Percentiles rank a stretch among this genome's conserved stretches.
Evolutionary conservation across 228 moss, liverwort and hornwort species (phyloP).

Genomic region (Sphagnum magellanicum): DNA sequence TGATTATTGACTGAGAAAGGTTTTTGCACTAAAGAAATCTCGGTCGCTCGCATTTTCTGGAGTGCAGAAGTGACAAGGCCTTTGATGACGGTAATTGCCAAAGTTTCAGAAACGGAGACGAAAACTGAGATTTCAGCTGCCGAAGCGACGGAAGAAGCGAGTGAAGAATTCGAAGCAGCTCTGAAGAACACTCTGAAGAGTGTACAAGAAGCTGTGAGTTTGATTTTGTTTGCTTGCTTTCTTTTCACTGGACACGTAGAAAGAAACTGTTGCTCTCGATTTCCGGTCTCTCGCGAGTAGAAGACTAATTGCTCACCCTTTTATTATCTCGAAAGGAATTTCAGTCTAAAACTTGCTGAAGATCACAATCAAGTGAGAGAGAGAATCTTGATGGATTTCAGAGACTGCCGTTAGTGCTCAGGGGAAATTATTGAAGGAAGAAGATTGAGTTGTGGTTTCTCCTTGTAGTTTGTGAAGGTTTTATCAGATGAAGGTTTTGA

Average conservation of each 20-base stretch:
- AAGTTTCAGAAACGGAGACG: slow-evolving; percentile 22
- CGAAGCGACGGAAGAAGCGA: too few relatives aligned
- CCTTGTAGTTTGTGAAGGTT: too few relatives aligned
- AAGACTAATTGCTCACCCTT: too few relatives aligned
- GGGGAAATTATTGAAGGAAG: too few relatives aligned
- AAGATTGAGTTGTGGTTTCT: too few relatives aligned
- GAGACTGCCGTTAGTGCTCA: too few relatives aligned
- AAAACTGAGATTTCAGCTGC: slow-evolving; percentile 1
- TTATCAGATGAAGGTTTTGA: too few relatives aligned
- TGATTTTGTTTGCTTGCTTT: background rate
- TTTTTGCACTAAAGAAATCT: background rate
- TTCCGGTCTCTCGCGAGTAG: background rate
- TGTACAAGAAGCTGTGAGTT: slow-evolving; percentile 35
- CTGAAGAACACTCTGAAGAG: slow-evolving; percentile 40
- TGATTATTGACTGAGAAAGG: background rate
- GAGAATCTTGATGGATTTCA: too few relatives aligned
- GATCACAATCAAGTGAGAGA: too few relatives aligned
- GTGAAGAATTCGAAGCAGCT: slow-evolving; percentile 24
- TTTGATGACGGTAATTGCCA: slow-evolving; percentile 37
- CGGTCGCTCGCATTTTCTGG: background rate
- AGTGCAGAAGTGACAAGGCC: slow-evolving; percentile 39
- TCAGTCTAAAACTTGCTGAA: too few relatives aligned
- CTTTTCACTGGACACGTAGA: background rate
- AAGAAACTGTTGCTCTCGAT: background rate
- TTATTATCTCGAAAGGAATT: too few relatives aligned